Conservation (phyloP, 495 filamentous ascomycete genomes). For the Tetracladium marchalianum region DNA sequence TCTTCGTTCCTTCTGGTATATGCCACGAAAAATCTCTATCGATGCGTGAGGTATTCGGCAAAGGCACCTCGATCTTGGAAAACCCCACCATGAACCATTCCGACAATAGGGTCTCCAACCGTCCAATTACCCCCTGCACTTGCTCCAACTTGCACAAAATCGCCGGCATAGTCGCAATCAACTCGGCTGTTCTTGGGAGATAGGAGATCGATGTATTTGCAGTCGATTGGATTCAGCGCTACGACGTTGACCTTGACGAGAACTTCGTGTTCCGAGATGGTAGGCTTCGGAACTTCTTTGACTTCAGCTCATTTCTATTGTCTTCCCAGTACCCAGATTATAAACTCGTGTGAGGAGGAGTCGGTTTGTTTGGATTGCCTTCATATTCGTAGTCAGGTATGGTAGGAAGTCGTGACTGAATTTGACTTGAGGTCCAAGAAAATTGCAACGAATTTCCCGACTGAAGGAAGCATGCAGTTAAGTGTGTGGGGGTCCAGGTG, state of each 20-base stretch:
- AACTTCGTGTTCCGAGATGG: slow-evolving; percentile 11
- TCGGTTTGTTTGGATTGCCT: no score
- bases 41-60: slow-evolving; percentile 29
- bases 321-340: no score
- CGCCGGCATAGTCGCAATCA: slow-evolving; percentile 37
- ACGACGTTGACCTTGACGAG: slow-evolving; percentile 24
- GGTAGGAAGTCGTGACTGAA: no score
- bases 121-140: slow-evolving; percentile 13
- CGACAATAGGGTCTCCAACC: slow-evolving; percentile 15
- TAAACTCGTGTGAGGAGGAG: no score
- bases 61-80: slow-evolving; percentile 15
- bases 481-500: no score
- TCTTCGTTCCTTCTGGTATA: slow-evolving; percentile 30
- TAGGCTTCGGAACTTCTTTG: slow-evolving; percentile 7
- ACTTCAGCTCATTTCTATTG: no score
- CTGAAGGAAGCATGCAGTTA: no score
- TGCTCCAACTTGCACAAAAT: slow-evolving; percentile 25
- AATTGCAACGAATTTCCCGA: no score
- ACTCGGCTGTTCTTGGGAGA: slow-evolving; percentile 24
- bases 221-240: slow-evolving; percentile 37
- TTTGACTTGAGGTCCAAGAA: no score
- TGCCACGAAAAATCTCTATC: slow-evolving; percentile 27
- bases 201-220: slow-evolving; percentile 30
- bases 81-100: slow-evolving; percentile 12
- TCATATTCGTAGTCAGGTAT: no score